Evolutionary conservation across 768 basidiomycete species (phyloP).

Genomic region (Ephemerocybe angulata): DNA sequence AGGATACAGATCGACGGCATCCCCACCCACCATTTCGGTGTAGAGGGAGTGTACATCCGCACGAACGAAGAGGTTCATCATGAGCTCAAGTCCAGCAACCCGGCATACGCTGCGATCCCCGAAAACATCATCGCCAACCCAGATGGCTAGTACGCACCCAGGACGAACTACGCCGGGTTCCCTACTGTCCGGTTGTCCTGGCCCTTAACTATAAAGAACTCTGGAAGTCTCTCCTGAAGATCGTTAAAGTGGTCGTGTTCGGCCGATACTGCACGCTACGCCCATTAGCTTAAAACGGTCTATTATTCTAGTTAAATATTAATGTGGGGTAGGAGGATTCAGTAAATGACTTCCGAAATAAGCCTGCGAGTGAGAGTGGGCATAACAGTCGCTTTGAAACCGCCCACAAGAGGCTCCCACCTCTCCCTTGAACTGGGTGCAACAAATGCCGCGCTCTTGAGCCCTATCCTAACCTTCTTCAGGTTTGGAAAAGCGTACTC

Average conservation of each 20-base stretch:
- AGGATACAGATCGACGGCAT: not conserved
- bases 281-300: no score
- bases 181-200: not conserved
- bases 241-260: not conserved
- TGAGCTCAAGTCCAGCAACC: not conserved
- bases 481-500: no score
- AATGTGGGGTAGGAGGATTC: no score
- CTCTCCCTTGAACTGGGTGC: no score
- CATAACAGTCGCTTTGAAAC: no score
- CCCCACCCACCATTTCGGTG: not conserved
- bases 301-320: no score
- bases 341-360: no score
- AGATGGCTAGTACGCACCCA: not conserved
- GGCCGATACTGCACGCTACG: not conserved
- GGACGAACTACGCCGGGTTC: not conserved
- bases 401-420: no score
- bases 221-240: not conserved
- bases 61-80: not conserved
- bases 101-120: not conserved
- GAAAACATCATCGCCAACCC: not conserved
- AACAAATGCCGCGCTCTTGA: no score
- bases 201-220: not conserved
- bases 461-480: no score
- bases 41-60: not conserved
- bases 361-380: no score